A percentile compares a stretch with the other conserved stretches of the same genome.
Evolutionary conservation across 345 rosid species (phyloP).

Genomic region (Tarenaya hassleriana): DNA sequence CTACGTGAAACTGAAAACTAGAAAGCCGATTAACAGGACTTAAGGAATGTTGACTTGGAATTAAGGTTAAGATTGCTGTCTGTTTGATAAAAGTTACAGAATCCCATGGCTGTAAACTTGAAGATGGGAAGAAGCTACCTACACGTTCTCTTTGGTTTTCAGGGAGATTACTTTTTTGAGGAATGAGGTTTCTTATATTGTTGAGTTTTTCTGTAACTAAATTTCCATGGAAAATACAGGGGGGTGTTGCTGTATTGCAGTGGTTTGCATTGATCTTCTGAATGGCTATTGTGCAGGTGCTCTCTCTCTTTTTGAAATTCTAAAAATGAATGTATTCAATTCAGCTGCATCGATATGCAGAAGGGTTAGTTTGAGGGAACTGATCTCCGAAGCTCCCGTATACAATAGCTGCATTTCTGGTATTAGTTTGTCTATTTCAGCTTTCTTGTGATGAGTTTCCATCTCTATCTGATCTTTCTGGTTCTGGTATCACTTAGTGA

Average conservation of each 20-base stretch:
- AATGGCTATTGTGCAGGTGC: neutral
- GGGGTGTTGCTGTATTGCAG: neutral
- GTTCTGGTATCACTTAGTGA: neutral
- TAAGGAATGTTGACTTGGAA: too few relatives aligned
- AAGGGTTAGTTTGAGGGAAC: conserved; percentile 39
- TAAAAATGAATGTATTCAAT: conserved; percentile 28
- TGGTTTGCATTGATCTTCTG: neutral
- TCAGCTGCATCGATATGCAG: conserved; percentile 39
- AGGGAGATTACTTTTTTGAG: too few relatives aligned
- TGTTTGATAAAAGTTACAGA: too few relatives aligned
- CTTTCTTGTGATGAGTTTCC: neutral
- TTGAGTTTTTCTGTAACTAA: neutral
- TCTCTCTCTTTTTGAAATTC: conserved; percentile 16
- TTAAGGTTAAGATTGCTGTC: too few relatives aligned
- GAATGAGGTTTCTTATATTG: too few relatives aligned
- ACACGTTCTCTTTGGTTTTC: too few relatives aligned
- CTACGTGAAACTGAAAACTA: too few relatives aligned
- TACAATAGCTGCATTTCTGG: conserved; percentile 38
- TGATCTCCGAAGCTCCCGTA: conserved; percentile 38
- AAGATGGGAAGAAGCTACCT: too few relatives aligned
- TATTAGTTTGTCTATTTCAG: conserved; percentile 10
- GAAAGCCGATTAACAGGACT: too few relatives aligned
- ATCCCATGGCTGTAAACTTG: too few relatives aligned
- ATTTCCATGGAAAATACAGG: neutral
- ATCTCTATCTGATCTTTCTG: neutral